Evolutionary conservation across 768 basidiomycete genomes (phyloP).

Genomic region (Lactarius hatsudake): DNA sequence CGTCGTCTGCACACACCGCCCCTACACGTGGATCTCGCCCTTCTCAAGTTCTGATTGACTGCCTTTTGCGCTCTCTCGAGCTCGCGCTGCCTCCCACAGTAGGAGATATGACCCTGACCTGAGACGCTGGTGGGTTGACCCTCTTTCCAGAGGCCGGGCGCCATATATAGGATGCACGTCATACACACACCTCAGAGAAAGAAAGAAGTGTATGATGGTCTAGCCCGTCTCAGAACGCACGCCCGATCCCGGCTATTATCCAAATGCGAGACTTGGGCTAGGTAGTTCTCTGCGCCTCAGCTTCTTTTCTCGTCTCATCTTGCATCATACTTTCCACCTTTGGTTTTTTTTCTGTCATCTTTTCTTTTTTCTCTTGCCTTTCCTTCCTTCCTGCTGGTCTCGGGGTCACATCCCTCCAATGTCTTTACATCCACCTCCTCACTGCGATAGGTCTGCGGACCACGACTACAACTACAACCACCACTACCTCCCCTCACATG

Average conservation of each 20-base stretch:
- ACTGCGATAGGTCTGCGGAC: not conserved
- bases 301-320: not conserved
- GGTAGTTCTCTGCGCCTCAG: not conserved
- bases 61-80: not conserved
- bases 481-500: not conserved
- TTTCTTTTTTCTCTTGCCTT: not conserved
- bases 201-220: not conserved
- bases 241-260: conserved; percentile 5
- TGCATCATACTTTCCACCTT: not conserved
- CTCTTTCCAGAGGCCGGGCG: not conserved
- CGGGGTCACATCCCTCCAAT: not conserved
- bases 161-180: not conserved
- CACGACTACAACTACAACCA: not conserved
- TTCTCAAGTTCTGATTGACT: not conserved
- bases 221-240: conserved; percentile 2
- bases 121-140: not conserved
- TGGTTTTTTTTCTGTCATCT: not conserved
- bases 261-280: conserved; percentile 8
- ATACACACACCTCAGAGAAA: not conserved
- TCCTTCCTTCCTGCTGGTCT: conserved; percentile 6
- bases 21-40: not conserved
- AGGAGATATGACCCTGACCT: not conserved
- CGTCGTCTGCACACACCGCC: not conserved
- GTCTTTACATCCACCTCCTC: not conserved
- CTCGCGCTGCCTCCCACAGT: not conserved